Evolutionary conservation across 768 basidiomycete species (phyloP).

Genomic region (Boletus edulis): DNA sequence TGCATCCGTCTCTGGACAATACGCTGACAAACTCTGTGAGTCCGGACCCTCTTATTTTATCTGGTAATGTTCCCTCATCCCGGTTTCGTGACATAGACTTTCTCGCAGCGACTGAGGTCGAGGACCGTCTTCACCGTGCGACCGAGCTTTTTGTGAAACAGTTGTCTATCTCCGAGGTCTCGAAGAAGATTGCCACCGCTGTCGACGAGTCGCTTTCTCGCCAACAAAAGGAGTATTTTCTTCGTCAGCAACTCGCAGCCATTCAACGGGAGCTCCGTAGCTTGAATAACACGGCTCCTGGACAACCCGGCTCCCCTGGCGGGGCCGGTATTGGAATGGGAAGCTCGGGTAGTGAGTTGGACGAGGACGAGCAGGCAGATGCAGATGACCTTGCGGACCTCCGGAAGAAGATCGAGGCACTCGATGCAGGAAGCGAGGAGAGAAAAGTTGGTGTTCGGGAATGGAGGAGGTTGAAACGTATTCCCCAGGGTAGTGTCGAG

Average conservation of each 20-base stretch:
- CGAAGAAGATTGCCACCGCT: slow-evolving; percentile 74
- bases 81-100: slow-evolving; percentile 42
- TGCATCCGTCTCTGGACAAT: slow-evolving; percentile 53
- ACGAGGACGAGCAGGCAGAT: slow-evolving; percentile 78
- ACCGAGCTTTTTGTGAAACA: slow-evolving; percentile 74
- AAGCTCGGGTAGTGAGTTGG: slow-evolving; percentile 47
- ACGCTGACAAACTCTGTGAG: slow-evolving; percentile 70
- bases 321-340: slow-evolving; percentile 27
- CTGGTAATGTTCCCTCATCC: slow-evolving; percentile 1
- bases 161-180: slow-evolving; percentile 75
- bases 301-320: slow-evolving; percentile 11
- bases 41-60: slow-evolving; percentile 5
- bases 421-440: slow-evolving; percentile 73
- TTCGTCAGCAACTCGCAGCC: slow-evolving; percentile 78
- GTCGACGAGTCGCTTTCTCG: slow-evolving; percentile 84
- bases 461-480: slow-evolving; percentile 80
- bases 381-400: slow-evolving; percentile 77
- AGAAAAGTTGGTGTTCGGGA: slow-evolving; percentile 80
- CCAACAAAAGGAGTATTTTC: slow-evolving; percentile 85
- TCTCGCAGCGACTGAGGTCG: slow-evolving; percentile 55
- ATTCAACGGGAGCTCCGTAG: slow-evolving; percentile 74
- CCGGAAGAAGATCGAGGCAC: slow-evolving; percentile 68
- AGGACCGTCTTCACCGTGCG: slow-evolving; percentile 63
- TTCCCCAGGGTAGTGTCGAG: slow-evolving; percentile 89
- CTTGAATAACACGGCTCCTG: slow-evolving; percentile 39